phyloP scores from a whole-genome alignment of 805 yeast species.

The Yarrowia hollandica region DNA sequence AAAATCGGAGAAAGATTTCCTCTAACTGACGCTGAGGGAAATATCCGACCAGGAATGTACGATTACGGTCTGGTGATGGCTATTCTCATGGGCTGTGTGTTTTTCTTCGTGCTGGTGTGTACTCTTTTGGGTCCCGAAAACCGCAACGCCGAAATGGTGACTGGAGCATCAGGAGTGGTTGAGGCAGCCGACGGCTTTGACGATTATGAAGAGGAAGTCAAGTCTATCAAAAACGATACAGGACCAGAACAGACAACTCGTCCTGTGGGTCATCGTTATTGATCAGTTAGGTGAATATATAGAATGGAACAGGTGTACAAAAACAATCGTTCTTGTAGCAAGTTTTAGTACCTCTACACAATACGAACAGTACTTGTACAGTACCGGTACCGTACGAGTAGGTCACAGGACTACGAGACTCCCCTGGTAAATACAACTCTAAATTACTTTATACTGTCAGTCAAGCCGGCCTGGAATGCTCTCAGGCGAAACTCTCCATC shows the following conservation, averaged over 20 bases:
- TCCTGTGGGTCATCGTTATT: too few relatives aligned
- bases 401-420: too few relatives aligned
- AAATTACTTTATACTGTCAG: too few relatives aligned
- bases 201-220: background rate
- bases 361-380: too few relatives aligned
- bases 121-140: background rate
- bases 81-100: constrained; percentile 1
- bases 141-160: background rate
- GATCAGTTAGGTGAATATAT: too few relatives aligned
- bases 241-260: background rate
- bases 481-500: too few relatives aligned
- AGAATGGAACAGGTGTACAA: too few relatives aligned
- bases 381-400: too few relatives aligned
- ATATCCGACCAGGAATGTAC: background rate
- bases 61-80: background rate
- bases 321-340: too few relatives aligned
- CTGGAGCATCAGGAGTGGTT: background rate
- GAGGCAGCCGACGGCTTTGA: background rate
- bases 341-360: too few relatives aligned
- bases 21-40: background rate
- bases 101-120: background rate
- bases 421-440: too few relatives aligned
- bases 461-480: too few relatives aligned
- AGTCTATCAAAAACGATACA: background rate
- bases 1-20: background rate